phyloP scores from a whole-genome alignment of 2,329 filamentous ascomycete genomes.

The Diplodia sapinea region DNA sequence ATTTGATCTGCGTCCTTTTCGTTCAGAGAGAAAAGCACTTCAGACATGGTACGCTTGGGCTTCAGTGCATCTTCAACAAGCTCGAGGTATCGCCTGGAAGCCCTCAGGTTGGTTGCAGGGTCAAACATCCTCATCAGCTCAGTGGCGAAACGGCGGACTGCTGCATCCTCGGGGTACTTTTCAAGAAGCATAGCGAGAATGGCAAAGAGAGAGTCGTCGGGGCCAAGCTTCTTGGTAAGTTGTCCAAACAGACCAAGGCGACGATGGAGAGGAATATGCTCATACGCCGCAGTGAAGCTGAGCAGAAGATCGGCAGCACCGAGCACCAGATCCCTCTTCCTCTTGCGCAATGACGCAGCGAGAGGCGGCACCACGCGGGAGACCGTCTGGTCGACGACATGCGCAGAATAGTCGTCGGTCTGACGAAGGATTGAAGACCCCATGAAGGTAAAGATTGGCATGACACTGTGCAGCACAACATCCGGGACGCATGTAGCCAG shows the following conservation, averaged over 20 bases:
- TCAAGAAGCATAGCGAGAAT: constrained; percentile 90
- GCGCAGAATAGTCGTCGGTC: constrained; percentile 94
- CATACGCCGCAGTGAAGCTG: constrained; percentile 94
- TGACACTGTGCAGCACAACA: constrained; percentile 91
- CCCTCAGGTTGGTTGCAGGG: constrained; percentile 74
- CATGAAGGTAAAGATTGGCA: constrained; percentile 99
- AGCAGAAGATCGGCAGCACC: constrained; percentile 89
- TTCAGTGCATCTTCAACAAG: constrained; percentile 77
- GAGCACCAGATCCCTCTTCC: constrained; percentile 76
- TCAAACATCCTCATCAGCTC: constrained; percentile 76
- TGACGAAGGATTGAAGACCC: constrained; percentile 88
- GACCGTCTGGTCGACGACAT: constrained; percentile 91
- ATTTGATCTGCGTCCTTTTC: constrained; percentile 51
- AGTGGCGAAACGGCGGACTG: constrained; percentile 74
- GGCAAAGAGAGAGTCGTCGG: constrained; percentile 85
- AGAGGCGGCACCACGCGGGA: constrained; percentile 91
- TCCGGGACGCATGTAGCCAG: constrained; percentile 88
- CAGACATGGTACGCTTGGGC: constrained; percentile 74
- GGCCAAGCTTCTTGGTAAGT: constrained; percentile 81
- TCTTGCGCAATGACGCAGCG: constrained; percentile 79
- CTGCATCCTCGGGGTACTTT: constrained; percentile 78
- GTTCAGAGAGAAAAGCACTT: constrained; percentile 69
- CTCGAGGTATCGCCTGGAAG: constrained; percentile 76
- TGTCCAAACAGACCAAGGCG: constrained; percentile 83
- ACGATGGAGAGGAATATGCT: constrained; percentile 90